A percentile compares a stretch with the other conserved stretches of the same genome.
Conservation (phyloP, 345 rosid species). For the Isatis tinctoria region DNA sequence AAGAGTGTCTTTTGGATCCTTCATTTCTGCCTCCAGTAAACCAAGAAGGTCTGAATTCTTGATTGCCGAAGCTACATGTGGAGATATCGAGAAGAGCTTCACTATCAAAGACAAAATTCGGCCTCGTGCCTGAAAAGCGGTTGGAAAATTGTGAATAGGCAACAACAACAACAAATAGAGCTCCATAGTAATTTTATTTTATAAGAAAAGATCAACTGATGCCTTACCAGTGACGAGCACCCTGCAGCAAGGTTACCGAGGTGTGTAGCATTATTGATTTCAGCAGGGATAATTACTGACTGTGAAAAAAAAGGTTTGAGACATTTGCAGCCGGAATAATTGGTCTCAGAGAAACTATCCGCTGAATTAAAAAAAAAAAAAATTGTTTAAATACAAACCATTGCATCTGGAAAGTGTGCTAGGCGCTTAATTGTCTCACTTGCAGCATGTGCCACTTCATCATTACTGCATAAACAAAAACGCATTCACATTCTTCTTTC, state of each 20-base stretch:
- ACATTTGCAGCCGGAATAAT: neutral
- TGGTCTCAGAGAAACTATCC: neutral
- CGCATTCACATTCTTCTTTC: too few species aligned
- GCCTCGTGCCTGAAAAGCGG: constrained; percentile 65
- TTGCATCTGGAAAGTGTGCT: constrained; percentile 60
- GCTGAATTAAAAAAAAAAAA: neutral
- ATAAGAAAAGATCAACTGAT: neutral
- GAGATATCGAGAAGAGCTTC: constrained; percentile 81
- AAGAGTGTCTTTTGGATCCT: constrained; percentile 57
- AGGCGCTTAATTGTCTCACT: constrained; percentile 57
- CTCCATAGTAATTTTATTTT: neutral
- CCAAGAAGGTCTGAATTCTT: constrained; percentile 58
- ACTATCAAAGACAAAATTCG: constrained; percentile 77
- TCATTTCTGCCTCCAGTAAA: constrained; percentile 71
- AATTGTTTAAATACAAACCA: constrained; percentile 46
- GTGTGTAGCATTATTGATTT: constrained; percentile 47
- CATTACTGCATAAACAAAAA: constrained; percentile 43
- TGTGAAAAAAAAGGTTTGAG: constrained; percentile 26
- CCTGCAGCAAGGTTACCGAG: constrained; percentile 61
- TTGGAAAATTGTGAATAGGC: neutral
- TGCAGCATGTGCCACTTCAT: constrained; percentile 75
- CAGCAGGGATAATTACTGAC: constrained; percentile 63
- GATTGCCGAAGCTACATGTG: constrained; percentile 58
- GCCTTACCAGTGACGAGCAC: constrained; percentile 67
- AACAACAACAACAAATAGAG: constrained; percentile 1